These are phyloP conservation scores for Aspergillus tubingensis DNA, from an alignment of 2,329 filamentous ascomycete species.

Conservation along the genomic window DNA sequence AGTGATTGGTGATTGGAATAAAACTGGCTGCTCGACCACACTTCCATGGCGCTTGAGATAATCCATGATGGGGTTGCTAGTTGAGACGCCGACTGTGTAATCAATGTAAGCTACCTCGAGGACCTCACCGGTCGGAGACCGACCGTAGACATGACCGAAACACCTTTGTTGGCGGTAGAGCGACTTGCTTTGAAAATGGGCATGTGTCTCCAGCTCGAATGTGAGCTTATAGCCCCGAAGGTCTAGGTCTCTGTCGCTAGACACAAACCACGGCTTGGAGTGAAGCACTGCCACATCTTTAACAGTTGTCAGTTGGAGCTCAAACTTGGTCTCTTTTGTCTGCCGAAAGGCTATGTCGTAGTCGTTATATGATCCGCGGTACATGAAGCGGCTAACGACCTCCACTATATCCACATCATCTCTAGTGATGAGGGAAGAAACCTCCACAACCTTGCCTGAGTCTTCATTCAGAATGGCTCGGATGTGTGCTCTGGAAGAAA, in stretches of 20 bases:
- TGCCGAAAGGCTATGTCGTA: background rate
- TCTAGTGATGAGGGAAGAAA: background rate
- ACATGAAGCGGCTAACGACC: background rate
- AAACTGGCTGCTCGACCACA: background rate
- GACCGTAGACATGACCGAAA: background rate
- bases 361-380: background rate
- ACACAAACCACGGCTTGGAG: background rate
- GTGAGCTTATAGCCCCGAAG: background rate
- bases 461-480: background rate
- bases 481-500: background rate
- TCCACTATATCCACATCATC: background rate
- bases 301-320: background rate
- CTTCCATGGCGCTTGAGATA: constrained; percentile 9
- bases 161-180: background rate
- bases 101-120: background rate
- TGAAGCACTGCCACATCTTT: background rate
- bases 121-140: background rate
- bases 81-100: background rate
- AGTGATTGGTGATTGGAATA: constrained; percentile 2
- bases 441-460: background rate
- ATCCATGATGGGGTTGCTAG: constrained; percentile 10
- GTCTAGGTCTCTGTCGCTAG: background rate
- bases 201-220: background rate
- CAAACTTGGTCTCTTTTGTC: background rate
- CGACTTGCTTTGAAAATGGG: background rate